These are phyloP conservation scores for Coemansia sp. DNA, from an alignment of 192 early-diverging fungal species.

Conservation along the genomic window DNA sequence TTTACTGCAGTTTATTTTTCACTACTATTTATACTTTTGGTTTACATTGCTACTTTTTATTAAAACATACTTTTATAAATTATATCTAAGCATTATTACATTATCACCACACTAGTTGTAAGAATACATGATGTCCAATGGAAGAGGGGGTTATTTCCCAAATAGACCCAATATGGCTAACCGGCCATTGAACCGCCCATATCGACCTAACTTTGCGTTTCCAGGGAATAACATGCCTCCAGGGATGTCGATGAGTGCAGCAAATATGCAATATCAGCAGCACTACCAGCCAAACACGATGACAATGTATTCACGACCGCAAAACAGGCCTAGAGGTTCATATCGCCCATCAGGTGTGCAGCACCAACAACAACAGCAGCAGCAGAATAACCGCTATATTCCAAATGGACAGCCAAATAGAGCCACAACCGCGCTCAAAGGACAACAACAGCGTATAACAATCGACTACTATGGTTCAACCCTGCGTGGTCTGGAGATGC, in stretches of 20 bases:
- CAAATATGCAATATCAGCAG: not conserved
- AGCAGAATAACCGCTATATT: not conserved
- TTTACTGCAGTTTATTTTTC: too few relatives aligned
- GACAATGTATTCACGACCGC: not conserved
- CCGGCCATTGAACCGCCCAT: not conserved
- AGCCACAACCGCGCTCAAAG: constrained; percentile 65
- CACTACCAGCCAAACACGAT: not conserved
- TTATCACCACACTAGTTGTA: not conserved
- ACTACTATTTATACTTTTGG: too few relatives aligned
- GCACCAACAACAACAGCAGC: not conserved
- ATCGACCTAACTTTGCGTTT: not conserved
- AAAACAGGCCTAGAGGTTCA: not conserved
- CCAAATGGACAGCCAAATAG: not conserved
- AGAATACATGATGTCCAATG: not conserved
- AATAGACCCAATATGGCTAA: not conserved
- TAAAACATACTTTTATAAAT: too few relatives aligned
- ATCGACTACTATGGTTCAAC: constrained; percentile 90
- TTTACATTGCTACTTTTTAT: too few relatives aligned
- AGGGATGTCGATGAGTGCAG: not conserved
- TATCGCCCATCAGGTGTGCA: not conserved
- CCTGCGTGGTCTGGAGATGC: constrained; percentile 64
- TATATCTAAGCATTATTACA: too few relatives aligned
- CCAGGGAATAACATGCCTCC: not conserved
- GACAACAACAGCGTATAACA: constrained; percentile 88
- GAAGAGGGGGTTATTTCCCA: not conserved